A percentile compares a stretch with the other conserved stretches of the same genome.
Evolutionary conservation across 768 basidiomycete genomes (phyloP).

Genomic region (Psilocybe sp.): DNA sequence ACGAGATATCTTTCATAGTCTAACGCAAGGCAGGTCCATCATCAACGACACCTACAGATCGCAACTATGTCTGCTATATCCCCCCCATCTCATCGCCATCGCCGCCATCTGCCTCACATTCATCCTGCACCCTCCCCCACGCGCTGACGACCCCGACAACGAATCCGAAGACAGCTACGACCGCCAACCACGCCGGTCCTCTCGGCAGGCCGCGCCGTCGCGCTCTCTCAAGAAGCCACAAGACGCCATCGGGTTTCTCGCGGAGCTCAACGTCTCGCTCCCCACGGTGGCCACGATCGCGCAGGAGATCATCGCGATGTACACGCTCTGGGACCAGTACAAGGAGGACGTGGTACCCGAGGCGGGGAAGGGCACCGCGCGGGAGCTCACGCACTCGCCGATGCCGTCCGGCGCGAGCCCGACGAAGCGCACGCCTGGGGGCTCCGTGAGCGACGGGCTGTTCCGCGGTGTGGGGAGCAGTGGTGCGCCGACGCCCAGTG

Average conservation of each 20-base stretch:
- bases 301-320: conserved; percentile 89
- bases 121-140: conserved; percentile 63
- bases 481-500: conserved; percentile 26
- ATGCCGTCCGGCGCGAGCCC: conserved; percentile 21
- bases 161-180: conserved; percentile 8
- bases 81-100: conserved; percentile 92
- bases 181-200: conserved; percentile 36
- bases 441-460: conserved; percentile 16
- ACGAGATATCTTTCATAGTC: conserved; percentile 19
- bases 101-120: conserved; percentile 89
- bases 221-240: conserved; percentile 41
- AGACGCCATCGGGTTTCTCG: conserved; percentile 80
- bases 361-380: conserved; percentile 17
- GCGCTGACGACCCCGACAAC: conserved; percentile 18
- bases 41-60: conserved; percentile 96
- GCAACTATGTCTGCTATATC: conserved; percentile 89
- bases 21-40: conserved; percentile 80
- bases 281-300: conserved; percentile 78
- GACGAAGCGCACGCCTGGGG: conserved; percentile 23
- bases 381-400: conserved; percentile 26
- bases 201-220: conserved; percentile 24
- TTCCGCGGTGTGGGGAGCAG: conserved; percentile 11
- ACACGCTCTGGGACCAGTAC: conserved; percentile 86
- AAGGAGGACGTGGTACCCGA: conserved; percentile 56
- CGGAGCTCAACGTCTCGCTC: conserved; percentile 82